Base-by-base conservation (phyloP, 2,329 filamentous ascomycete genomes). In the Aureobasidium sp. region DNA sequence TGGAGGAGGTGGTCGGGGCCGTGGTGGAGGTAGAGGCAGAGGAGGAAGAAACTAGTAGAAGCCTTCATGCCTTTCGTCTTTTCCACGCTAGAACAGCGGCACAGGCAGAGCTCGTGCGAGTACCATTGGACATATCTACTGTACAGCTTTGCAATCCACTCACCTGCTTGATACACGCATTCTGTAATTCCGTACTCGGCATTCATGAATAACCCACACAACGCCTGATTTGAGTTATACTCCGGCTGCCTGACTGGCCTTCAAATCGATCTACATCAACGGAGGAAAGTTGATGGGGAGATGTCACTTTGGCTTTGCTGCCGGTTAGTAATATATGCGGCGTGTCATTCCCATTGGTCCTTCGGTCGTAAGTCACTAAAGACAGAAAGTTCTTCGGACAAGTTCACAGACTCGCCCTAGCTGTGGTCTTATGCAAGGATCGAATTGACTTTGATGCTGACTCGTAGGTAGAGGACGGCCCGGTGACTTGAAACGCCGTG, bases 371-470 rank as follows among this genome's bases (percentile, higher is more conserved):
- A 1, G 49, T 53, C 34, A 34, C 49, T 39, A 37, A 39, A 25
- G n/a, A 39, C 21, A 36, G 48, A 53, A n/a, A 41, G 49, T 41
- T 42, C 36, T 30, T 42, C 37, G 50, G 50, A 54, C 36, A 30
- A 30, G 36, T 42, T n/a, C 3, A 41, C 9, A 27, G n/a, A 14
- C 11, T 45, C 29, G 3, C 39, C 30, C 30, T 34, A 57, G 39
- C 53, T 41, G 41, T 16, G 29, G 34, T 44, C 53, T 57, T 48
- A 59, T 59, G 54, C 54, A 59, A 59, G 54, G 54, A 29, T 32
- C 7, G 14, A 48, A 37, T 21, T n/a, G 21, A 39, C 32, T 44
- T 29, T n/a, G 29, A 48, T 36, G 41, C 53, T 57, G 53, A 59
- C 54, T 59, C 32, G 30, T 29, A 21, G 10, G 32, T 32, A 27